A percentile compares a stretch with the other conserved stretches of the same genome.
phyloP scores from a whole-genome alignment of 331 rosid species.

The Acacia pycnantha region DNA sequence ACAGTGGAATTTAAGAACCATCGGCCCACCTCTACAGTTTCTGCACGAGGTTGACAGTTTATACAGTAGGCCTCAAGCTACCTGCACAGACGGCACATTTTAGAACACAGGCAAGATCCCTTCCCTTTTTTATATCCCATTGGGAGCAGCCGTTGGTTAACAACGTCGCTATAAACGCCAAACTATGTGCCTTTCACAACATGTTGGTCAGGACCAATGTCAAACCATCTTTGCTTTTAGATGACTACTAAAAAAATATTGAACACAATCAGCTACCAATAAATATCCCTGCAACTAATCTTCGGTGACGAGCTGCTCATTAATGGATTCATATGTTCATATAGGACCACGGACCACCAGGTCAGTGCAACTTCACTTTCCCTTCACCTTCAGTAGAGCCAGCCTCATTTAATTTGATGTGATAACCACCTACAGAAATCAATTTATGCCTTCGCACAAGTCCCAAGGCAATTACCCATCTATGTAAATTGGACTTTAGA shows the following conservation, averaged over 20 bases:
- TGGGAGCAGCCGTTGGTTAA: slow-evolving; percentile 1
- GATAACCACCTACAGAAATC: slow-evolving; percentile 37
- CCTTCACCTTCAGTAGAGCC: background rate
- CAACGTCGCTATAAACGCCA: slow-evolving; percentile 26
- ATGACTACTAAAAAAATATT: background rate
- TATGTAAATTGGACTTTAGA: slow-evolving; percentile 16
- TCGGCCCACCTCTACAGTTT: slow-evolving; percentile 62
- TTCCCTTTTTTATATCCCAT: background rate
- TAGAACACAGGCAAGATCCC: slow-evolving; percentile 19
- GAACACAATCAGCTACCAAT: background rate
- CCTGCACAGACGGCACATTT: slow-evolving; percentile 18
- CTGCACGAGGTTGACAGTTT: slow-evolving; percentile 63
- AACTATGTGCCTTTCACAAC: background rate
- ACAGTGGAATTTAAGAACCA: slow-evolving; percentile 66
- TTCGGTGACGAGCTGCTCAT: background rate
- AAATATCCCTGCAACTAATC: background rate
- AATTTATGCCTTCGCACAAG: slow-evolving; percentile 30
- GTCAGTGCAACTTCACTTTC: slow-evolving; percentile 31
- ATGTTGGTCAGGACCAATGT: slow-evolving; percentile 28
- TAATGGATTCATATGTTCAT: background rate
- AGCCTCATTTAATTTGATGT: slow-evolving; percentile 26
- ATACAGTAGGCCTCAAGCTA: slow-evolving; percentile 35
- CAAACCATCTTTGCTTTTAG: slow-evolving; percentile 1
- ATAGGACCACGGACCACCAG: slow-evolving; percentile 50
- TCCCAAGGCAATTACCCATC: slow-evolving; percentile 24